Conservation (phyloP, 495 filamentous ascomycete genomes). For the Opeltia flavorubescens region DNA sequence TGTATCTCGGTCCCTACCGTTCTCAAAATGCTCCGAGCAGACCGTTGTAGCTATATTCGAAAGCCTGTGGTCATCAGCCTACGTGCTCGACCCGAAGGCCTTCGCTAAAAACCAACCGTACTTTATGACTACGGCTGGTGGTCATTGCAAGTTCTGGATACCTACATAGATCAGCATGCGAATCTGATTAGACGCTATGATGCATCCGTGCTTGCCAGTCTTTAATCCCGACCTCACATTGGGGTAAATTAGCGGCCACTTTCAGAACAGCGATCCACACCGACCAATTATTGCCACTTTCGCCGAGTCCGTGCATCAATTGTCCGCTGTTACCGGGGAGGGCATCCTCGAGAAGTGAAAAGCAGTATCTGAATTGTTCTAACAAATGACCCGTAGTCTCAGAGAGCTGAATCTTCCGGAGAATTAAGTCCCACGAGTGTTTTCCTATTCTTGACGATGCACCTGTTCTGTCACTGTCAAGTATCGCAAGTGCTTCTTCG, state of each 20-base stretch:
- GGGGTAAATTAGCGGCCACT: constrained; percentile 8
- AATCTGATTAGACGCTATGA: constrained; percentile 18
- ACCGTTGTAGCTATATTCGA: neutral
- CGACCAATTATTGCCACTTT: constrained; percentile 39
- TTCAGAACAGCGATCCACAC: constrained; percentile 35
- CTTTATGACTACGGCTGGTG: no score
- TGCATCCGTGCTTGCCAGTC: constrained; percentile 13
- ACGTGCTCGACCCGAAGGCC: no score
- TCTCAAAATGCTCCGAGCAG: neutral
- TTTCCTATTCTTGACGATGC: constrained; percentile 35
- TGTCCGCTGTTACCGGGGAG: constrained; percentile 18
- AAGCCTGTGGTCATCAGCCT: neutral
- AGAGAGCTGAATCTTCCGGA: constrained; percentile 29
- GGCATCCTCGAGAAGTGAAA: constrained; percentile 25
- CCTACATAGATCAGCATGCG: constrained; percentile 23
- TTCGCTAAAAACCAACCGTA: no score
- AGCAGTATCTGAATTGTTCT: constrained; percentile 28
- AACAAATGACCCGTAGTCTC: constrained; percentile 33
- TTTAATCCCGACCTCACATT: neutral
- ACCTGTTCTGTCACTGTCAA: constrained; percentile 37
- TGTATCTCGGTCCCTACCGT: neutral
- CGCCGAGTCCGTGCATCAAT: constrained; percentile 4
- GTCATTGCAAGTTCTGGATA: neutral
- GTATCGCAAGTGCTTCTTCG: constrained; percentile 34
- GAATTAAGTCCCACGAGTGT: constrained; percentile 36